Evolutionary conservation across 2,329 filamentous ascomycete genomes (phyloP).

Genomic region (Calonectria leucothoes): DNA sequence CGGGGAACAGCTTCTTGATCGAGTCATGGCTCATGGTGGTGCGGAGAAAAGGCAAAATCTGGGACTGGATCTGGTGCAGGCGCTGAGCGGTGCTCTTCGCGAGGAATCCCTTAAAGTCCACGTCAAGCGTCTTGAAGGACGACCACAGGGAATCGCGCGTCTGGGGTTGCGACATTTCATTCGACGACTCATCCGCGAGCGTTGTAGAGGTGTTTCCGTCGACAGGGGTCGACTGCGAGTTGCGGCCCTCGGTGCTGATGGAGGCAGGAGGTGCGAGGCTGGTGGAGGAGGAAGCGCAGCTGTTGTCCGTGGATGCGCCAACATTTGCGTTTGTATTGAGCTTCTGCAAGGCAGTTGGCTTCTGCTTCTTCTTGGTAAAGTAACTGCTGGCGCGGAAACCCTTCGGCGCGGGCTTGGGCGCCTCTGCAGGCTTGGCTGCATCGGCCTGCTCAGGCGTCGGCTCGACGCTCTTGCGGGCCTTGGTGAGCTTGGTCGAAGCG

Average conservation of each 20-base stretch:
- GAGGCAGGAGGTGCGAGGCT: slow-evolving; percentile 58
- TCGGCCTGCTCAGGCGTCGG: slow-evolving; percentile 41
- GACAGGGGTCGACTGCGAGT: slow-evolving; percentile 53
- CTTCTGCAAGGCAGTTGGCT: slow-evolving; percentile 55
- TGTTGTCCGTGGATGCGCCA: slow-evolving; percentile 53
- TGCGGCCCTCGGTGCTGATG: slow-evolving; percentile 48
- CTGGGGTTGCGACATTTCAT: slow-evolving; percentile 54
- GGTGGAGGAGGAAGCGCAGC: slow-evolving; percentile 60
- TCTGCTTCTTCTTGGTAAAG: slow-evolving; percentile 61
- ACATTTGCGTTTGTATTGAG: slow-evolving; percentile 45
- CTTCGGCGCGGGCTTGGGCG: slow-evolving; percentile 50
- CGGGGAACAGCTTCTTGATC: slow-evolving; percentile 72
- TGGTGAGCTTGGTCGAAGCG: slow-evolving; percentile 38
- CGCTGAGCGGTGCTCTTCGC: slow-evolving; percentile 79
- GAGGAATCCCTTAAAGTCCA: slow-evolving; percentile 68
- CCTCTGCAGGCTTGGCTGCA: slow-evolving; percentile 45
- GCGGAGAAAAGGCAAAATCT: slow-evolving; percentile 81
- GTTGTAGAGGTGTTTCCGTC: slow-evolving; percentile 52
- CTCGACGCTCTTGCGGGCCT: slow-evolving; percentile 44
- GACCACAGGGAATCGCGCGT: slow-evolving; percentile 66
- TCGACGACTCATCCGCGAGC: slow-evolving; percentile 57
- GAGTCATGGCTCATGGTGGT: slow-evolving; percentile 77
- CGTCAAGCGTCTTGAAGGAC: slow-evolving; percentile 65
- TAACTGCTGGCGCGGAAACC: slow-evolving; percentile 60
- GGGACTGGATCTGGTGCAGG: slow-evolving; percentile 78